Conservation (phyloP, 768 basidiomycete genomes). For the Leccinum arenicola region DNA sequence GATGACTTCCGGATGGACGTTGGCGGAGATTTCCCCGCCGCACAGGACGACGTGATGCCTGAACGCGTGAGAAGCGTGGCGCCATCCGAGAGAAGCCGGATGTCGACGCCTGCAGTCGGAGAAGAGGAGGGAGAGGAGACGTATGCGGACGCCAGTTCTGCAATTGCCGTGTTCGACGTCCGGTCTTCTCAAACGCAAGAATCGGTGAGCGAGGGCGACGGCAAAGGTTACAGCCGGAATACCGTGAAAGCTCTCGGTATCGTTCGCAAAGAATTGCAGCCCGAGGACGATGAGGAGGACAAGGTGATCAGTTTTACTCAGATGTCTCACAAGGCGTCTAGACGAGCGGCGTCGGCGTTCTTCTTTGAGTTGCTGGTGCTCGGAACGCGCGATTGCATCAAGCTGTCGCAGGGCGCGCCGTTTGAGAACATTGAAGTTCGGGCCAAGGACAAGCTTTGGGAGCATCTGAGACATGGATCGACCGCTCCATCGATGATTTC, state of each 20-base stretch:
- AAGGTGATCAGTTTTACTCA: slow-evolving; percentile 74
- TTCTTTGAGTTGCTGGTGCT: slow-evolving; percentile 98
- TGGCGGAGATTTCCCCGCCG: slow-evolving; percentile 42
- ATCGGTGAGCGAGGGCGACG: slow-evolving; percentile 46
- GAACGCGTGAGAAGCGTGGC: slow-evolving; percentile 47
- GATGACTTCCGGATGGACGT: slow-evolving; percentile 77
- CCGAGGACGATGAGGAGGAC: slow-evolving; percentile 47
- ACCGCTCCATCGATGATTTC: slow-evolving; percentile 45
- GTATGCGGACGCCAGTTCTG: slow-evolving; percentile 69
- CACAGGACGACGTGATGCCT: slow-evolving; percentile 30
- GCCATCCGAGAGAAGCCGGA: slow-evolving; percentile 55
- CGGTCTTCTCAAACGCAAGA: slow-evolving; percentile 53
- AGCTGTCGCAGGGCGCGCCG: slow-evolving; percentile 66
- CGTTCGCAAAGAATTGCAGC: slow-evolving; percentile 69
- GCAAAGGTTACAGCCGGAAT: slow-evolving; percentile 83
- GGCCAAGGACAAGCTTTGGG: slow-evolving; percentile 85
- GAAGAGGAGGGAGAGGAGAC: slow-evolving; percentile 61
- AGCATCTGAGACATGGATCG: slow-evolving; percentile 51
- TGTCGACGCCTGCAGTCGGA: slow-evolving; percentile 67
- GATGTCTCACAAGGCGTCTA: slow-evolving; percentile 82
- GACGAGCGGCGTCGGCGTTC: slow-evolving; percentile 90
- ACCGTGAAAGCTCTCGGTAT: slow-evolving; percentile 81
- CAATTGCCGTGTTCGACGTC: slow-evolving; percentile 78
- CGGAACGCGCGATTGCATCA: slow-evolving; percentile 88
- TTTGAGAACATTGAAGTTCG: slow-evolving; percentile 86